Conservation (phyloP, 768 basidiomycete genomes). For the Amanita muscaria region DNA sequence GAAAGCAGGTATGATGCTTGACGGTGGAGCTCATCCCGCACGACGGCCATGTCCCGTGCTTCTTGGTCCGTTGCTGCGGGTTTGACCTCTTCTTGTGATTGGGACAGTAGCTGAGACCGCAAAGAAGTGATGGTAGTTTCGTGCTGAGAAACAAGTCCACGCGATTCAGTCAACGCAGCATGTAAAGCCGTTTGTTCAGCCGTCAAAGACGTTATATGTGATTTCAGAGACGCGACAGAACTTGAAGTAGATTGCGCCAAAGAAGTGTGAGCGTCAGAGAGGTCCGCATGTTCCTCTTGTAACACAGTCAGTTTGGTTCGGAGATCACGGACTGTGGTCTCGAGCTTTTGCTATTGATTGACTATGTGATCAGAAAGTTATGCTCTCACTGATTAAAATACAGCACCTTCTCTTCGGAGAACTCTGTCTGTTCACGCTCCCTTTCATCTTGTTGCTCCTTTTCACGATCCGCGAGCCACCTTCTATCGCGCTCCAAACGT, state of each 20-base stretch:
- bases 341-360: slow-evolving; percentile 33
- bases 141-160: background rate
- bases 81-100: slow-evolving; percentile 43
- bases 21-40: slow-evolving; percentile 60
- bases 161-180: slow-evolving; percentile 26
- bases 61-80: slow-evolving; percentile 26
- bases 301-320: slow-evolving; percentile 41
- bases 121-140: slow-evolving; percentile 5
- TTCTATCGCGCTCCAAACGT: slow-evolving; percentile 58
- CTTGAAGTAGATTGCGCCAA: slow-evolving; percentile 42
- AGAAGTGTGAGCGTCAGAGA: slow-evolving; percentile 44
- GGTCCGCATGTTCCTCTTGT: slow-evolving; percentile 50
- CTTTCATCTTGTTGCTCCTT: slow-evolving; percentile 60
- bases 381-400: slow-evolving; percentile 11
- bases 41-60: slow-evolving; percentile 51
- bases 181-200: slow-evolving; percentile 32
- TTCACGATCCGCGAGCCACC: slow-evolving; percentile 63
- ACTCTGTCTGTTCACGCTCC: slow-evolving; percentile 42
- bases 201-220: slow-evolving; percentile 38
- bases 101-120: slow-evolving; percentile 30
- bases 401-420: slow-evolving; percentile 51
- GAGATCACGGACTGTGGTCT: slow-evolving; percentile 43
- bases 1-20: slow-evolving; percentile 53
- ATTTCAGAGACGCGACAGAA: slow-evolving; percentile 39
- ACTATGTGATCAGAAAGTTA: background rate